phyloP scores from a whole-genome alignment of 495 filamentous ascomycete species.

The Xylaria sp. region DNA sequence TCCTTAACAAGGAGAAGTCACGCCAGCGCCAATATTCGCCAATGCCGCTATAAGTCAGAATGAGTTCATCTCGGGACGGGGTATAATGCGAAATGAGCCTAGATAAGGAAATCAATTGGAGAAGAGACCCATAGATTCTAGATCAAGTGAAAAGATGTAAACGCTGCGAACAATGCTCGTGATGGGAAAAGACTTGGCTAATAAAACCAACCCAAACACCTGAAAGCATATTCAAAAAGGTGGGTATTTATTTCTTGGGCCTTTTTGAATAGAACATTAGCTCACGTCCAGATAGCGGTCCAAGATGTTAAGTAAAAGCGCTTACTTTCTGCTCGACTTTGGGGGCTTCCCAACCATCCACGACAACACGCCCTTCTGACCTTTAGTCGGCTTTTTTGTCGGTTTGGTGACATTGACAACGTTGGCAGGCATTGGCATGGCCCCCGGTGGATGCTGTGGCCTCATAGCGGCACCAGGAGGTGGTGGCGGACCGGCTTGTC shows the following conservation, averaged over 20 bases:
- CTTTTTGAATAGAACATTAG: conserved; percentile 15
- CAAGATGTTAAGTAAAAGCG: neutral
- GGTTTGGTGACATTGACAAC: conserved; percentile 33
- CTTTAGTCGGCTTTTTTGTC: conserved; percentile 37
- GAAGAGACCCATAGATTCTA: conserved; percentile 28
- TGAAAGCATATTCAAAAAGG: conserved; percentile 8
- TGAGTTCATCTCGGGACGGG: conserved; percentile 39
- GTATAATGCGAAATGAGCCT: conserved; percentile 44
- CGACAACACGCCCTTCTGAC: conserved; percentile 40
- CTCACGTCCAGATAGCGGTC: neutral
- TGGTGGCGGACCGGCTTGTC: conserved; percentile 22
- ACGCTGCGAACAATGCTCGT: conserved; percentile 17
- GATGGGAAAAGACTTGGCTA: conserved; percentile 3
- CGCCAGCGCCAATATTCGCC: conserved; percentile 31
- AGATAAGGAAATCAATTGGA: conserved; percentile 31
- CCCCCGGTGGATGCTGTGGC: conserved; percentile 1
- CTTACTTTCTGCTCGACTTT: conserved; percentile 40
- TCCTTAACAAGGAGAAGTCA: conserved; percentile 33
- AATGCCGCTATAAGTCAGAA: conserved; percentile 38
- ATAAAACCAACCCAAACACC: neutral
- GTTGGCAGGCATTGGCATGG: conserved; percentile 15
- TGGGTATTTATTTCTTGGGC: conserved; percentile 2
- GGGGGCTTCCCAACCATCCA: conserved; percentile 47
- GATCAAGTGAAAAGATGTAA: conserved; percentile 21
- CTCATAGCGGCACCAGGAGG: conserved; percentile 17